Conservation (phyloP, 495 filamentous ascomycete species). For the Podospora pseudocomata region DNA sequence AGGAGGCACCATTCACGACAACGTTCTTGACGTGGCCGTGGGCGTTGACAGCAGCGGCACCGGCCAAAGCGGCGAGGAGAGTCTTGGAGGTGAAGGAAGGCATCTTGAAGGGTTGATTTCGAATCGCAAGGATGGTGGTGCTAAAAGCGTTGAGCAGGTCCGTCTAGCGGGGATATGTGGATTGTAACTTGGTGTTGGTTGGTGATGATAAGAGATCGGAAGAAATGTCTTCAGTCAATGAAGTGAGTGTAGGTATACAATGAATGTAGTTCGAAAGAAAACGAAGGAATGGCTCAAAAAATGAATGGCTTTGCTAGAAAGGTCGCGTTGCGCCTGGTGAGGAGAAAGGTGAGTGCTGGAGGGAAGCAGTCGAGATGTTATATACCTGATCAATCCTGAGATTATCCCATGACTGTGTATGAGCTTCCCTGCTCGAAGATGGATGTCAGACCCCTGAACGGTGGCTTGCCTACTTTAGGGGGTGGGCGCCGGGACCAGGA, state of each 20-base stretch:
- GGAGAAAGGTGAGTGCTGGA: constrained; percentile 6
- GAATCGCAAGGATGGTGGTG: not conserved
- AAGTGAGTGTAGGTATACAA: constrained; percentile 21
- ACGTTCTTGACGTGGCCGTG: constrained; percentile 61
- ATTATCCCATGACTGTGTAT: not conserved
- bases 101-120: constrained; percentile 24
- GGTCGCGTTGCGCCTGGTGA: constrained; percentile 23
- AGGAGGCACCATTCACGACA: constrained; percentile 55
- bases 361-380: constrained; percentile 10
- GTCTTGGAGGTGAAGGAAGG: constrained; percentile 28
- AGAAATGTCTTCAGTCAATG: constrained; percentile 33
- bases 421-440: constrained; percentile 1
- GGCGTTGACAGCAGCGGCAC: constrained; percentile 52
- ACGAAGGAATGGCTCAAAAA: constrained; percentile 17
- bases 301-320: constrained; percentile 22
- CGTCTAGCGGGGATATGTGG: constrained; percentile 27
- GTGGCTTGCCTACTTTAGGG: not conserved
- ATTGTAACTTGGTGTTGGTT: constrained; percentile 4
- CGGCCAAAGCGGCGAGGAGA: constrained; percentile 44
- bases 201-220: constrained; percentile 12
- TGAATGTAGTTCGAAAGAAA: constrained; percentile 18
- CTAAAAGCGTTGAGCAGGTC: constrained; percentile 12
- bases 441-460: constrained; percentile 3
- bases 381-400: constrained; percentile 6
- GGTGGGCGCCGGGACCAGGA: constrained; percentile 1